Evolutionary conservation across 2,329 filamentous ascomycete genomes (phyloP), one percentile per base, ranked within the genome.

Genomic region (Ceratocystis albifundus): DNA sequence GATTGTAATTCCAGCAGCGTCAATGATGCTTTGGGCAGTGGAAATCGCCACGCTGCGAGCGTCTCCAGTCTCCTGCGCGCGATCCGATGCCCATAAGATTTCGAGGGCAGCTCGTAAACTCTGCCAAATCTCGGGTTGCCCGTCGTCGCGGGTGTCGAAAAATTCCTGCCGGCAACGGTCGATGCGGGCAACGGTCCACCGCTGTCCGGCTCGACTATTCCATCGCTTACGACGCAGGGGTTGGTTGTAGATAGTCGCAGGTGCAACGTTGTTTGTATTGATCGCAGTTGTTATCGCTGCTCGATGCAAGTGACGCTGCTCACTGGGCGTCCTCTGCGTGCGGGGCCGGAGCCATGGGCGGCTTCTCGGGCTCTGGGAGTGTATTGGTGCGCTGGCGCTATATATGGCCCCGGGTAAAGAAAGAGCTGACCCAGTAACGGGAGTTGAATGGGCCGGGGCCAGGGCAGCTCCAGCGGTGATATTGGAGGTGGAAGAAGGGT

Each of bases 141-240:
- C 90, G 0, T 88, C 88, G 17, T 95, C 89, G 61, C 90, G 80
- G 1, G 92, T 96, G 69, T 96, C 91, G 75, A 96, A 97, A 79
- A 95, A 96, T 69, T 90, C 90, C 62, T 77, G 77, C 62, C 93
- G 83, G 76, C 96, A 89, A 41, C 80, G 80, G 67, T 85, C 83
- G 1, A 96, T 78, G 65, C 87, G 78, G 17, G 76, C 73, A n/a
- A 82, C 84, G 0, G 88, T 91, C 89, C 89, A 95, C 17, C 77
- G 75, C 22, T 83, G 83, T 65, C 48, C 28, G 25, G 66, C 17
- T 6, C 46, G 28, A n/a, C 22, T 57, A n/a, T 25, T 41, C 88
- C 88, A 91, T 65, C 81, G 76, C 70, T 88, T 87, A 0, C 79
- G 80, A 57, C 82, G 82, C 48, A 92, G 77, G 0, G 88, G 87